Evolutionary conservation across 2,329 filamentous ascomycete species (phyloP).

Genomic region (Cadophora sp.): DNA sequence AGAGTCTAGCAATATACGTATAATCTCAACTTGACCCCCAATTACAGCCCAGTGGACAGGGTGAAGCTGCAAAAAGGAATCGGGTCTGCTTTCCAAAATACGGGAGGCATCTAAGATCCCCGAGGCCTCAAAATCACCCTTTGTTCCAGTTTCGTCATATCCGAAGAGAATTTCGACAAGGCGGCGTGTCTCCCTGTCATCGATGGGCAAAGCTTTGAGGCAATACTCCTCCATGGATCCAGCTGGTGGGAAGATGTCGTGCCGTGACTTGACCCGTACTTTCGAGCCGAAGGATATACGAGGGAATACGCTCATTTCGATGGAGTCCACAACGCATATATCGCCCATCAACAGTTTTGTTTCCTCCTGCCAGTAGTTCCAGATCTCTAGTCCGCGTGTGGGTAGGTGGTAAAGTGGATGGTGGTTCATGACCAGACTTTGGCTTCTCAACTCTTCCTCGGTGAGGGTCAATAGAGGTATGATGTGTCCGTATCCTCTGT

Average conservation of each 20-base stretch:
- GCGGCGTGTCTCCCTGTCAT: background rate
- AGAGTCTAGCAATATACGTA: background rate
- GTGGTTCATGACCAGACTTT: background rate
- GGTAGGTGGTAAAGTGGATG: background rate
- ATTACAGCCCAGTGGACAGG: constrained; percentile 5
- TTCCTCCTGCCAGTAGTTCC: background rate
- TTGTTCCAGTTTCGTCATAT: background rate
- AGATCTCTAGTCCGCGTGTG: background rate
- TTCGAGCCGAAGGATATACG: constrained; percentile 4
- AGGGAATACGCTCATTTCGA: background rate
- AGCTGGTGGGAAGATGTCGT: background rate
- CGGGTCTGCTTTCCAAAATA: background rate
- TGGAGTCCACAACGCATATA: background rate
- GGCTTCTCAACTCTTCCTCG: background rate
- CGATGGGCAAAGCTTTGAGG: background rate
- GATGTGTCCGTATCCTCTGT: background rate
- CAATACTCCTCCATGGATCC: background rate
- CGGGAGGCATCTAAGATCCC: background rate
- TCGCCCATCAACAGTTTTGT: background rate
- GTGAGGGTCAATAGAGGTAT: background rate
- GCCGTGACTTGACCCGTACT: background rate
- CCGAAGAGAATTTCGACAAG: constrained; percentile 1
- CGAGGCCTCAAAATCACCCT: background rate
- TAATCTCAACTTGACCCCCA: background rate
- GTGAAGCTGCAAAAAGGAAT: background rate